Base-by-base conservation (phyloP, 495 filamentous ascomycete species). In the Poronia punctata region DNA sequence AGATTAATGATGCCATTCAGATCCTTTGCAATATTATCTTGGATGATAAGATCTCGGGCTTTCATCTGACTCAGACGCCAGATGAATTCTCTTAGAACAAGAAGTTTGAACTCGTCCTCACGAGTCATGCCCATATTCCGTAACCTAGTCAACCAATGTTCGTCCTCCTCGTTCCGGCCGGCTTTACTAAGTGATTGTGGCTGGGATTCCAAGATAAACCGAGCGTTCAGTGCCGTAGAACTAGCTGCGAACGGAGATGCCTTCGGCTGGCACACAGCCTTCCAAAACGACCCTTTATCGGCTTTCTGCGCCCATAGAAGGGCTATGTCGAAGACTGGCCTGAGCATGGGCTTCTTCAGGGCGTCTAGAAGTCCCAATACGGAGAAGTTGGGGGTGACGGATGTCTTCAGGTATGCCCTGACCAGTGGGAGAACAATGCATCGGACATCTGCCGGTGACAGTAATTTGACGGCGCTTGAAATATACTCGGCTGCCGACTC, bases 21-120 rank as follows among this genome's bases (percentile, higher is more conserved):
- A 5, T 67, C 60, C 7, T 69, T 63, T n/a, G 64, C 46, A 6
- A 60, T 50, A 24, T 48, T 57, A 26, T 64, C 66, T 17, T 59
- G 57, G 1, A 40, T 49, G 12, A 49, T 46, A 16, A 62, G 43
- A 45, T 85, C 73, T 15, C 74, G 77, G 12, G 76, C 62, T 46
- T 80, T 86, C 43, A 83, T 82, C 28, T 75, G 71, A 7, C 80
- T 83, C 12, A 90, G 68, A 20, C 86, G 80, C 88, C 86, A 95
- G 22, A 97, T 88, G 48, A 95, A 96, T 52, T 95, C 92, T 37
- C 82, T 72, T 11, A 99, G 72, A 4, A 79, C 82, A 14, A 95
- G 64, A 7, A 99, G 65, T 54, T 99, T 99, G 48, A 83, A 78
- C 42, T 99, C 93, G 50, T 99, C 93, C 30, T 94, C 89, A 0